Evolutionary conservation across 306 rosid genomes (phyloP), one percentile per base, ranked within the genome.

Genomic region (Medicago lupulina): DNA sequence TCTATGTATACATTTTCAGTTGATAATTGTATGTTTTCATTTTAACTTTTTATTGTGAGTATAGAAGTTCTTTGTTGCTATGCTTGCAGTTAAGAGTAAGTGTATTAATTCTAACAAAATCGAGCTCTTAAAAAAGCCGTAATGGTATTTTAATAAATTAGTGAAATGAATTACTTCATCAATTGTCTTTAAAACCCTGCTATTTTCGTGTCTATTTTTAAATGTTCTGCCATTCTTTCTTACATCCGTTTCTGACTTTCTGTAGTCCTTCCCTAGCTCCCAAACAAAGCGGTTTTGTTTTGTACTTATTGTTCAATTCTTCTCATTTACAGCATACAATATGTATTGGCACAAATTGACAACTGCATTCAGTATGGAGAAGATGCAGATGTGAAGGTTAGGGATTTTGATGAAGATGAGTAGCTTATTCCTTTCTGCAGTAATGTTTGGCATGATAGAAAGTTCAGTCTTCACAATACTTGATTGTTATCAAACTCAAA

Each of bases 331-430:
- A 92, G 98, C 23, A 67, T 87, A 78, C 83, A 63, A 16, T 89
- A 88, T 14, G 82, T 85, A 38, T 44, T 90, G 85, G 81, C 81
- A 44, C 96, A 91, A 85, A 91, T 89, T 36, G 97, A 86, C 79
- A 79, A 60, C 71, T 77, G 83, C 87, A 75, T 87, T 70, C 91
- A 84, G 71, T 92, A 62, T 60, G 91, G 96, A 73, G 97, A 92
- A 85, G 96, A 90, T 73, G 92, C 91, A 1, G 92, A 89, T 66
- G 91, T 89, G 84, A 92, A 87, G 83, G 50, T 88, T 39, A 89
- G 67, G 83, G 92, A 91, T 84, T 84, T 85, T 67, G 97, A 89
- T 66, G 97, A 89, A 1, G 89, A 90, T 63, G 85, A 86, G 75
- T 76, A 74, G 68, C 66, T 13, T 31, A 36, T 55, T 13, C 14